Evolutionary conservation across 805 yeast genomes (phyloP), one percentile per base, ranked within the genome.

Genomic region (Candida succiphila): DNA sequence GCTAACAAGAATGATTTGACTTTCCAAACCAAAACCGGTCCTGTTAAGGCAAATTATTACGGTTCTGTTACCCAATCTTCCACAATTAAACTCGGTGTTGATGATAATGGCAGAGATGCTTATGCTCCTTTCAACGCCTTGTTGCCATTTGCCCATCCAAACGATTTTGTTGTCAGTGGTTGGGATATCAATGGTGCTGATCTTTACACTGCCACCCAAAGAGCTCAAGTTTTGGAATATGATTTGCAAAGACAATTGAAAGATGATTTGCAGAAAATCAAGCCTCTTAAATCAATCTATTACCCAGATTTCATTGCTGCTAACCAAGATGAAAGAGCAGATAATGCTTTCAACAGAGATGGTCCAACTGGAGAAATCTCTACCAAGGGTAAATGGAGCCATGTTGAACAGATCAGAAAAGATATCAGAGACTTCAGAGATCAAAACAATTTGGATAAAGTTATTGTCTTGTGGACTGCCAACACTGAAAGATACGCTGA

Each of bases 251-350:
- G 74, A 41, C 74, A 86, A 62, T 72, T 88, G 49, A 67, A 66
- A 37, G 72, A 77, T 40, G 63, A 75, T 48, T 63, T 89, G 70
- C 61, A 69, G 45, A 54, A 69, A 31, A 65, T 72, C 43, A 67
- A 57, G 22, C 96, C 96, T 23, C 58, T 87, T 63, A 79, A 84
- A 28, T 85, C 95, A 2, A 70, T 88, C 40, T 88, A 89, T 66
- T 88, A 88, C 61, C 96, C 97, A 22, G 96, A 88, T 58, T 88
- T 86, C 62, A 89, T 88, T 61, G 96, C 96, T 39, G 82, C 89
- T 41, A 88, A 88, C 63, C 97, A 88, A 65, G 78, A 75, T 44
- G 89, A 75, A 30, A 77, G 97, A 58, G 97, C 96, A 29, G 78
- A 89, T 62, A 87, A 88, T 54, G 71, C 88, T 43, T 70, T 77